Conservation (phyloP, 1,284 basidiomycete genomes). For the Rhodotorula sp. region DNA sequence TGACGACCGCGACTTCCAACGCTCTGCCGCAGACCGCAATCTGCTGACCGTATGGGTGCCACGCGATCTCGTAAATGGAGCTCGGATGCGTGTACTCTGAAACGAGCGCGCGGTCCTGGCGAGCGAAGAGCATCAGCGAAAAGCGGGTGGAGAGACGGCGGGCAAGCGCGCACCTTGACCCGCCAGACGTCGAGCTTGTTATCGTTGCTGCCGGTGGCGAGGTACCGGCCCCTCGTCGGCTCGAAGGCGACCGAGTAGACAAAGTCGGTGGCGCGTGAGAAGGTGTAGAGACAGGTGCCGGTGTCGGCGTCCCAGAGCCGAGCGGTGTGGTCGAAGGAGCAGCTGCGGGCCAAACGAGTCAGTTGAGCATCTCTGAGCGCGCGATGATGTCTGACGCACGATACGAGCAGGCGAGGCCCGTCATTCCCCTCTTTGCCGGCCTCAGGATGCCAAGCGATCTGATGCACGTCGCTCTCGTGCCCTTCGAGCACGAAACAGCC, state of each 20-base stretch:
- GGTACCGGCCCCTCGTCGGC: conserved; percentile 34
- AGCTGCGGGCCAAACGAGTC: conserved; percentile 50
- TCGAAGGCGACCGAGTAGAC: conserved; percentile 43
- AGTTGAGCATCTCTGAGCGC: background rate
- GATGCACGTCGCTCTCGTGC: conserved; percentile 65
- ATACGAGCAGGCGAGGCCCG: conserved; percentile 59
- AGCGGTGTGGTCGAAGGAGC: conserved; percentile 71
- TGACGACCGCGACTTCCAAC: conserved; percentile 37
- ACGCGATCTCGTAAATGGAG: conserved; percentile 42
- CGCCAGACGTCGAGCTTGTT: conserved; percentile 37
- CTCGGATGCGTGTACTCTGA: conserved; percentile 40
- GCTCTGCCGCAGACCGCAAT: conserved; percentile 41
- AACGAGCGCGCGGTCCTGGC: conserved; percentile 34
- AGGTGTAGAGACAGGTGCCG: conserved; percentile 66
- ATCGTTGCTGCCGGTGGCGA: conserved; percentile 44
- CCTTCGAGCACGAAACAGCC: conserved; percentile 47
- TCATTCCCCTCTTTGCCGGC: conserved; percentile 52
- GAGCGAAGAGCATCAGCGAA: background rate
- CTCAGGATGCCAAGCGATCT: conserved; percentile 67
- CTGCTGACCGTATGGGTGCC: conserved; percentile 41
- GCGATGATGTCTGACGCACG: conserved; percentile 55
- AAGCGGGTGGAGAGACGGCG: background rate
- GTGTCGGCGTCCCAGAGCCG: conserved; percentile 73
- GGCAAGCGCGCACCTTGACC: conserved; percentile 24
- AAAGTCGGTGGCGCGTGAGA: conserved; percentile 50